Evolutionary conservation across 2,329 filamentous ascomycete species (phyloP), one percentile per base, ranked within the genome.

Genomic region (Cladophialophora bantiana): DNA sequence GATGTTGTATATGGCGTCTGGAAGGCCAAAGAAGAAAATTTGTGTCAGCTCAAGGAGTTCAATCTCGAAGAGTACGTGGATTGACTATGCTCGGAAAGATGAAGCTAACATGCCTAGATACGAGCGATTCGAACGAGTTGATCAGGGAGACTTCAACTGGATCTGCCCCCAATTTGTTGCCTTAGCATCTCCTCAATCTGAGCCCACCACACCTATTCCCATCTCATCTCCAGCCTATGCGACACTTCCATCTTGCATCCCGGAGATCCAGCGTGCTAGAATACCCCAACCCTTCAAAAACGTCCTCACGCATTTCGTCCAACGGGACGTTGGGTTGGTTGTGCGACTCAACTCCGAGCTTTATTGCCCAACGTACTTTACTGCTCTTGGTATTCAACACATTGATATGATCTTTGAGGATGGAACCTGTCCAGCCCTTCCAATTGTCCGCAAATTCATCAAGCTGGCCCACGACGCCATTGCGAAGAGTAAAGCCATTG

Each of bases 91-190:
- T 13, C 45, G 10, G 45, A n/a, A 4, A 20, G 20, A 13, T 6
- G 26, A 10, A 9, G 42, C 36, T 57, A 59, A 52, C 53, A 52
- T 18, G 45, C 10, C 4, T 66, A 88, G 86, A 68, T 99, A 99
- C 78, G 95, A 99, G 81, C 90, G 88, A 77, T 99, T 88, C 74
- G 95, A 99, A 82, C 88, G 95, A 66, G 95, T 99, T 20, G 95
- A 99, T 78, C 93, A 97, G 84, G 95, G 95, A 70, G 95, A 99
- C 81, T 99, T 99, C 90, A 99, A 99, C 86, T 99, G 95, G 95
- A 87, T 99, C 66, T 96, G 94, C 5, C 94, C 94, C 7, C 85
- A 94, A 75, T 99, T 99, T 82, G 86, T 99, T 59, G 95, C 95
- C 26, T 98, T 99, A 78, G 95, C 95, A 53, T 98, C 94, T 20